These are phyloP conservation scores for Bimuria novae-zelandiae DNA, from an alignment of 2,329 filamentous ascomycete species.

Conservation along the genomic window DNA sequence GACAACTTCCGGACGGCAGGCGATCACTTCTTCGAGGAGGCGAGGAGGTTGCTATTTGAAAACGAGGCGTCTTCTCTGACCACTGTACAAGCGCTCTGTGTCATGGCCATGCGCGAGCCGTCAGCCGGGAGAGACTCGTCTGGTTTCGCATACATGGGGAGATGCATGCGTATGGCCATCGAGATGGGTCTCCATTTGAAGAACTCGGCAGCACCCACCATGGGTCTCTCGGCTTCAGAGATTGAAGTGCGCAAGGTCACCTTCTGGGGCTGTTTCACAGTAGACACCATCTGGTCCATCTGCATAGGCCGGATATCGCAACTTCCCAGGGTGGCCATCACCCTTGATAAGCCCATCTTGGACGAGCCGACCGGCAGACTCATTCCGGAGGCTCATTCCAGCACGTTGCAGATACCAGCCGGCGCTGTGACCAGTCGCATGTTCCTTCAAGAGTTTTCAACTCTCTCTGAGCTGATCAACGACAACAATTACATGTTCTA, in stretches of 20 bases:
- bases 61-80: conserved; percentile 66
- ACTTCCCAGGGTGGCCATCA: conserved; percentile 55
- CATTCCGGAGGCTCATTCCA: conserved; percentile 51
- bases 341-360: conserved; percentile 51
- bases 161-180: conserved; percentile 72
- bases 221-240: conserved; percentile 47
- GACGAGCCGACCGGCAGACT: conserved; percentile 65
- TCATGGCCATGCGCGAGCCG: conserved; percentile 76
- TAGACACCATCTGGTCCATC: conserved; percentile 55
- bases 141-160: conserved; percentile 73
- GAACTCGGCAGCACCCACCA: conserved; percentile 37
- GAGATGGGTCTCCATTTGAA: conserved; percentile 70
- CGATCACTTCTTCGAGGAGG: conserved; percentile 75
- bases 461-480: conserved; percentile 74
- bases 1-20: conserved; percentile 68
- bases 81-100: conserved; percentile 73
- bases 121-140: conserved; percentile 74
- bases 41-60: conserved; percentile 63
- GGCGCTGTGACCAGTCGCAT: conserved; percentile 33
- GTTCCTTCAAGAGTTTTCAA: conserved; percentile 63
- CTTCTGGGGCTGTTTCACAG: conserved; percentile 58
- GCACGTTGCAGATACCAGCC: conserved; percentile 13
- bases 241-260: conserved; percentile 56
- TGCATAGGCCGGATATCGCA: conserved; percentile 54
- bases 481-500: conserved; percentile 74